Evolutionary conservation across 176 grass and related monocot genomes (phyloP).

Genomic region (Alloteropsis semialata): DNA sequence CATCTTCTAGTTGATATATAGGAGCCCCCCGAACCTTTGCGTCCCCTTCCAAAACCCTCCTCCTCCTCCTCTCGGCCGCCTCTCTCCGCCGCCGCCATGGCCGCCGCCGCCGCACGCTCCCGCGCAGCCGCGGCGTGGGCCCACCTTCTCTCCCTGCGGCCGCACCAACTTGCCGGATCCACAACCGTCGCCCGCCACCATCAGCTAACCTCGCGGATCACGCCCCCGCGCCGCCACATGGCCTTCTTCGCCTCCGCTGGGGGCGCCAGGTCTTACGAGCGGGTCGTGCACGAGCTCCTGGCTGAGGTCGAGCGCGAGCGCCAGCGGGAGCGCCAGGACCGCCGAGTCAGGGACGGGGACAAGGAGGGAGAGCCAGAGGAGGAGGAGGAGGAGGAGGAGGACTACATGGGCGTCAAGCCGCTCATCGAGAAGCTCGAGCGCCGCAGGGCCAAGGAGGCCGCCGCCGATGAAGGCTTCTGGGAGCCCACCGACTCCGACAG

Average conservation of each 20-base stretch:
- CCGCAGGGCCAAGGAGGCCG: conserved; percentile 35
- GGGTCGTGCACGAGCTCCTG: conserved; percentile 49
- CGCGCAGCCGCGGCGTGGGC: conserved; percentile 51
- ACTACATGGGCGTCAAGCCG: conserved; percentile 69
- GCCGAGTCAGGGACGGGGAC: neutral
- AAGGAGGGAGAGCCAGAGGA: neutral
- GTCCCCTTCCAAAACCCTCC: conserved; percentile 1
- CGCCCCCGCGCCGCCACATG: conserved; percentile 34
- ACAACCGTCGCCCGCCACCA: neutral
- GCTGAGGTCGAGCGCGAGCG: conserved; percentile 64
- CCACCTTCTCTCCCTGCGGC: conserved; percentile 47
- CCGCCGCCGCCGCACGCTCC: conserved; percentile 47
- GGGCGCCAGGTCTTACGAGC: neutral
- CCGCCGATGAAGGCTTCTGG: conserved; percentile 44
- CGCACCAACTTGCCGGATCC: neutral
- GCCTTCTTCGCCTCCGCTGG: conserved; percentile 28
- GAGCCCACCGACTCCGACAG: conserved; percentile 81
- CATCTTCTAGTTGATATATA: no score
- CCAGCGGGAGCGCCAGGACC: conserved; percentile 43
- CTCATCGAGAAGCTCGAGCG: conserved; percentile 75
- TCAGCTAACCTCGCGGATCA: conserved; percentile 16
- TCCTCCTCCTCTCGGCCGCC: neutral
- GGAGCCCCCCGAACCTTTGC: neutral
- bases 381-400: no score
- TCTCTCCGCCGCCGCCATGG: conserved; percentile 37